These are phyloP conservation scores for Trichoderma oligosporum DNA, from an alignment of 2,329 filamentous ascomycete species.

Conservation along the genomic window DNA sequence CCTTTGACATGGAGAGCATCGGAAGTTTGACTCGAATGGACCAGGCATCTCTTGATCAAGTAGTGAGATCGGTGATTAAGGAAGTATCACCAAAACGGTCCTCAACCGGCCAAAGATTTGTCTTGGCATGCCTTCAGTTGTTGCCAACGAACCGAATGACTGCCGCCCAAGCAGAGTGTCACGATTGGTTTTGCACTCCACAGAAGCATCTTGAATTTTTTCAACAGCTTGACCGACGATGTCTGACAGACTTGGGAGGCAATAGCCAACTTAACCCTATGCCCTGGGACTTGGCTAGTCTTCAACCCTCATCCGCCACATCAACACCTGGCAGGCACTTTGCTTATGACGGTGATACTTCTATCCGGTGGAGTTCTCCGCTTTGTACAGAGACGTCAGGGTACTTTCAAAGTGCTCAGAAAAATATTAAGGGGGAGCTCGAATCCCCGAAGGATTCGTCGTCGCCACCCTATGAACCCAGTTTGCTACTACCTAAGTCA, in stretches of 20 bases:
- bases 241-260: conserved; percentile 28
- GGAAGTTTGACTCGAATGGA: conserved; percentile 29
- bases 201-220: conserved; percentile 33
- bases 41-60: conserved; percentile 23
- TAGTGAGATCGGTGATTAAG: conserved; percentile 5
- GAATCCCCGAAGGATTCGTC: not conserved
- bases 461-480: not conserved
- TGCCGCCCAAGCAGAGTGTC: conserved; percentile 28
- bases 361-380: not conserved
- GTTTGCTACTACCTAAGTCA: not conserved
- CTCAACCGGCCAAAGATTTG: conserved; percentile 29
- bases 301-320: conserved; percentile 15
- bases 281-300: conserved; percentile 32
- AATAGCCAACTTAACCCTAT: conserved; percentile 32
- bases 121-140: conserved; percentile 32
- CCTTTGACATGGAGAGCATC: conserved; percentile 24
- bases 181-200: conserved; percentile 36
- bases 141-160: conserved; percentile 29
- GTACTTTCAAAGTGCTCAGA: not conserved
- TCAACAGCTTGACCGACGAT: conserved; percentile 30
- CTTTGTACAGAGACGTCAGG: not conserved
- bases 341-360: not conserved
- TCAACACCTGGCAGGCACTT: not conserved
- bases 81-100: conserved; percentile 23
- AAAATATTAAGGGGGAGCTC: not conserved